Conservation (phyloP, 2,329 filamentous ascomycete genomes). For the Chaetomiaceae sp. region DNA sequence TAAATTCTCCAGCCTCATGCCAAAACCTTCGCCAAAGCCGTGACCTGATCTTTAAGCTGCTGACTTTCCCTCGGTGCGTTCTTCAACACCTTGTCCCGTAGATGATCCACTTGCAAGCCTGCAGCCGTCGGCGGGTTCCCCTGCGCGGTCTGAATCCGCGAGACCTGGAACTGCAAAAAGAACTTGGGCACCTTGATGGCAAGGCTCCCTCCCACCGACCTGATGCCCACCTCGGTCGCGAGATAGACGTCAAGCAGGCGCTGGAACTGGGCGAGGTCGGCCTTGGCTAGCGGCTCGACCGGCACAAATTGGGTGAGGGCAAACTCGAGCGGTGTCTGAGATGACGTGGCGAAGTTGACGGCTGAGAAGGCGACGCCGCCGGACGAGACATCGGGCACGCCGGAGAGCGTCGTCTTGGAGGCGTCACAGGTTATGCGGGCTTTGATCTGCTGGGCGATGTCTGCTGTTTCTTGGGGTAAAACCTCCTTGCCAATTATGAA, state of each 20-base stretch:
- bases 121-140: conserved; percentile 49
- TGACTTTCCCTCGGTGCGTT: conserved; percentile 49
- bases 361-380: conserved; percentile 47
- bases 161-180: conserved; percentile 57
- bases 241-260: conserved; percentile 52
- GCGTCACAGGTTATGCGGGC: conserved; percentile 46
- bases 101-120: conserved; percentile 51
- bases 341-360: conserved; percentile 53
- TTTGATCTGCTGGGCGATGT: conserved; percentile 40
- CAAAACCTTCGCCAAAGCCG: conserved; percentile 32
- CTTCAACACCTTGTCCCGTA: conserved; percentile 53
- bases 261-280: conserved; percentile 49
- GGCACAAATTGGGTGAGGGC: conserved; percentile 52
- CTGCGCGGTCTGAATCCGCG: conserved; percentile 56
- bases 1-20: too few species aligned
- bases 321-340: conserved; percentile 48
- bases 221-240: conserved; percentile 56
- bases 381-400: conserved; percentile 54
- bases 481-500: conserved; percentile 49
- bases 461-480: conserved; percentile 48
- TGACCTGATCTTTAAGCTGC: conserved; percentile 50
- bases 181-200: conserved; percentile 61
- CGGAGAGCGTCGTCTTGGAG: conserved; percentile 44
- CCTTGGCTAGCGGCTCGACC: conserved; percentile 42
- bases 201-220: conserved; percentile 49